These are phyloP conservation scores for Hypoxylon sp. DNA, from an alignment of 2,329 filamentous ascomycete genomes.

Conservation along the genomic window DNA sequence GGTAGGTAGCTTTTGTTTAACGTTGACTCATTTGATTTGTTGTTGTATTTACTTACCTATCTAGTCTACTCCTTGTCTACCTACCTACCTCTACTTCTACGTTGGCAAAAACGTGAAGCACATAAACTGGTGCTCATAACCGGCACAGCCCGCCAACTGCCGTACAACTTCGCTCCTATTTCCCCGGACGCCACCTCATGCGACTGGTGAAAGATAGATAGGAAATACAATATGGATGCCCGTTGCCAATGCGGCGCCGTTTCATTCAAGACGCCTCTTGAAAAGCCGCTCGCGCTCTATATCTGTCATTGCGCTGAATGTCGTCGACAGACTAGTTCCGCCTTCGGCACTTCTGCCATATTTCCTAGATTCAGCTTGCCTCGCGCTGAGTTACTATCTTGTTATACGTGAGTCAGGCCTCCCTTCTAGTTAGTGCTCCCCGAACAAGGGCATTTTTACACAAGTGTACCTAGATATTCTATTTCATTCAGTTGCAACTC, in stretches of 20 bases:
- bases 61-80: too few species aligned
- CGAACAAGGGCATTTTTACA: background rate
- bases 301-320: slow-evolving; percentile 80
- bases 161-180: background rate
- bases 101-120: background rate
- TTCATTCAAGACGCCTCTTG: slow-evolving; percentile 72
- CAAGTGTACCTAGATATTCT: background rate
- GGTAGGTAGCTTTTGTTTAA: background rate
- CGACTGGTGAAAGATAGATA: slow-evolving; percentile 1
- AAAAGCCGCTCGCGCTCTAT: slow-evolving; percentile 74
- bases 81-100: background rate
- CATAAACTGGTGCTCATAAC: background rate
- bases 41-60: background rate
- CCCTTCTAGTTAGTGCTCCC: background rate
- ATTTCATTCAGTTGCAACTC: background rate
- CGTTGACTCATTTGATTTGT: slow-evolving; percentile 4
- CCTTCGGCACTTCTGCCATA: slow-evolving; percentile 78
- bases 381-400: slow-evolving; percentile 63
- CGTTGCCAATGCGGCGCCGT: slow-evolving; percentile 77
- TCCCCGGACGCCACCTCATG: background rate
- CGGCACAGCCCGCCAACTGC: background rate
- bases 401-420: slow-evolving; percentile 68
- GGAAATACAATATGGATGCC: slow-evolving; percentile 65
- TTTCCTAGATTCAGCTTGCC: slow-evolving; percentile 77
- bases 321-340: slow-evolving; percentile 74